A percentile compares a stretch with the other conserved stretches of the same genome.
Conservation (phyloP, 345 rosid species). For the Mangifera indica region DNA sequence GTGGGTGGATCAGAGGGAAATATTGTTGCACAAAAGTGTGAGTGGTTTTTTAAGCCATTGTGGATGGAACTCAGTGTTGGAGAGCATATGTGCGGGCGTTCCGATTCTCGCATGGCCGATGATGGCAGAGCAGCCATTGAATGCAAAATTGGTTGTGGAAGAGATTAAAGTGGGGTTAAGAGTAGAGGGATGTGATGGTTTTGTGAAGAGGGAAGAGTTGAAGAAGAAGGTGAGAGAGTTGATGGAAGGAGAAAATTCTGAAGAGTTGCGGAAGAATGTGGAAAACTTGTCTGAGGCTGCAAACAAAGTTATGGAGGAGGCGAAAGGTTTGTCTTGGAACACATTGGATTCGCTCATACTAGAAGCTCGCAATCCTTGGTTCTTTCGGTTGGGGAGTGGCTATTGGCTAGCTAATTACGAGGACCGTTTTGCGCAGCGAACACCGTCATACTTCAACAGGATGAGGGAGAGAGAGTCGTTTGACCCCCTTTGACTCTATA, state of each 20-base stretch:
- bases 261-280: constrained; percentile 41
- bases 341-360: constrained; percentile 40
- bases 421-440: too few relatives aligned
- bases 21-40: constrained; percentile 49
- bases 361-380: too few relatives aligned
- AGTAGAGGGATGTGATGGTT: constrained; percentile 40
- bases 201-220: constrained; percentile 44
- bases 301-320: constrained; percentile 41
- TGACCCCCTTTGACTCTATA: too few relatives aligned
- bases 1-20: constrained; percentile 66
- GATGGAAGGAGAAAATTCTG: constrained; percentile 59
- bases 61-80: constrained; percentile 76
- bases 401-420: too few relatives aligned
- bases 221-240: constrained; percentile 47
- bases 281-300: constrained; percentile 46
- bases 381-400: too few relatives aligned
- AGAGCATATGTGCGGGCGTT: constrained; percentile 61
- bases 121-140: constrained; percentile 72
- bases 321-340: constrained; percentile 56
- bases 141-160: constrained; percentile 58
- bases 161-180: constrained; percentile 55
- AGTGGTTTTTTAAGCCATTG: constrained; percentile 71
- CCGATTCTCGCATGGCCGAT: constrained; percentile 73
- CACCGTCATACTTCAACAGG: too few relatives aligned
- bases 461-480: too few relatives aligned